These are phyloP conservation scores for Fraxinus nigra DNA, from an alignment of 305 asterid species.

Conservation along the genomic window DNA sequence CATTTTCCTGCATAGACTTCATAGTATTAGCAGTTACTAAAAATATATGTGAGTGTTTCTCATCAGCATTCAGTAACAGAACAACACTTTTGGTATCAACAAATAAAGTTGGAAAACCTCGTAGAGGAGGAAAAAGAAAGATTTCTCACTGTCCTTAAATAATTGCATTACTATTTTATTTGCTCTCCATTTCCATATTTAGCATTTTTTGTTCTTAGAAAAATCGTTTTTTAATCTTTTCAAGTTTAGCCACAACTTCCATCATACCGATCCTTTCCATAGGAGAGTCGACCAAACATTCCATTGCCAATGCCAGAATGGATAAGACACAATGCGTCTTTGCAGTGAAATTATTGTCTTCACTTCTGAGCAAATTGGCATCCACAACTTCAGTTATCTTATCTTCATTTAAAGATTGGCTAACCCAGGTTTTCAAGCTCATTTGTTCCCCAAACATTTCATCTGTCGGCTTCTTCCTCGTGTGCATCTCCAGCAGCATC, in stretches of 20 bases:
- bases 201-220: neutral
- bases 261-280: conserved; percentile 2
- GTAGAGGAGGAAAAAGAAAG: neutral
- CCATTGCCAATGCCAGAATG: conserved; percentile 6
- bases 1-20: neutral
- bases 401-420: neutral
- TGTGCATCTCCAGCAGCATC: neutral
- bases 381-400: neutral
- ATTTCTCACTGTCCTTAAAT: neutral
- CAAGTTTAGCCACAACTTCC: conserved; percentile 11
- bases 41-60: neutral
- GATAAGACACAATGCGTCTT: neutral
- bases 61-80: neutral
- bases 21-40: neutral
- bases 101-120: neutral
- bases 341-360: neutral
- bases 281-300: conserved; percentile 2
- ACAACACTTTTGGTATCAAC: neutral
- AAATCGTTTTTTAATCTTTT: neutral
- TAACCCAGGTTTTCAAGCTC: neutral
- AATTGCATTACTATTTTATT: neutral
- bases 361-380: neutral
- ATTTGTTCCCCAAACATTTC: neutral
- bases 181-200: neutral
- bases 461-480: conserved; percentile 2